Base-by-base conservation (phyloP, 257 asterid genomes). In the Solanum ossicruentum region DNA sequence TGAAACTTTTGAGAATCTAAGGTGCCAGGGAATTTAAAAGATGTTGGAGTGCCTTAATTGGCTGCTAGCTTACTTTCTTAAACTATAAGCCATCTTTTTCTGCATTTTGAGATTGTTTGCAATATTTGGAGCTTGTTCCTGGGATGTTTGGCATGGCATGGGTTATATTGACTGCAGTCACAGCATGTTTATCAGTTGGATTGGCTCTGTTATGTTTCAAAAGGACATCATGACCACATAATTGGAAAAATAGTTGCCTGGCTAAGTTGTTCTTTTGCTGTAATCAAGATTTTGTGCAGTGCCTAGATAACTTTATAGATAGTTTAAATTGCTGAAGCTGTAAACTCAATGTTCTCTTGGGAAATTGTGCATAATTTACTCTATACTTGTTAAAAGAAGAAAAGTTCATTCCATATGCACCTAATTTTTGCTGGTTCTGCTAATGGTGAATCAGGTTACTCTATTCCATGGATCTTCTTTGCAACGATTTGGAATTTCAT, bases 401-500 rank as follows among this genome's bases (percentile, higher is more conserved):
- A 67, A 69, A 54, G 81, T 17, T 28, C 60, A 52, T 17, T 69
- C 17, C 58, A 49, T 23, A 26, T 69, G 58, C 65, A 51, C 69
- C n/a, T 66, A 47, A 67, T 20, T 69, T 32, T 78, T 78, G 65
- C 45, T 52, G 65, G 83, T 78, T 52, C 26, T 86, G 57, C 51
- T 87, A 6, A 84, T 90, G 97, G 93, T 71, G 85, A 87, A 87
- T 71, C 88, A 88, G 80, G 87, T 88, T 55, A 80, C 92, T 21
- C 85, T 85, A 81, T 83, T 85, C 54, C 89, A 86, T 78, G 87
- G 85, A 69, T 88, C 93, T 39, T 12, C 89, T 23, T 82, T 89
- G 56, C 94, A 91, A 69, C 61, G 90, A 82, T 90, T 88, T 85
- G 86, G 92, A 49, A 85, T 93, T 86, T 93, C 96, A 4, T 91